Evolutionary conservation across 192 early-diverging fungal species (phyloP), one percentile per base, ranked within the genome.

Genomic region (Coemansia sp.): DNA sequence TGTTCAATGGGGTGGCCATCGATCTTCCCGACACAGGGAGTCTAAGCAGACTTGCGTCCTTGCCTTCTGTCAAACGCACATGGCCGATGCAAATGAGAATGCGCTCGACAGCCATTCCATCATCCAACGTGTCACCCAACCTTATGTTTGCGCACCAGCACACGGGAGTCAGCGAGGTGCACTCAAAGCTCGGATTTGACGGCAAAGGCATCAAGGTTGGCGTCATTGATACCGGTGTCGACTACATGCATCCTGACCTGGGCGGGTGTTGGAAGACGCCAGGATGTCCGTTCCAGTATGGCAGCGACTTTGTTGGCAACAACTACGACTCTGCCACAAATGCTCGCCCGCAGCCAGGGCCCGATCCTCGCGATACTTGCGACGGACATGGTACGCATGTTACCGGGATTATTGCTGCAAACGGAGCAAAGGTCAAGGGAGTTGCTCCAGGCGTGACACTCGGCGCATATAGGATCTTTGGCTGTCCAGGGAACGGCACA

Each of bases 391-490:
- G 89, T 16, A 89, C 88, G 16, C 87, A 90, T 44, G 82, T 89
- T 12, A 77, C 86, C 12, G 92, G 92, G 6, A 93, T 93, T 38
- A 86, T 92, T 65, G 91, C 86, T 13, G 92, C 89, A 13, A 79
- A 88, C n/a, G 88, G 90, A 9, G 72, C 64, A 40, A 67, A 73
- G n/a, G 85, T 93, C 63, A 75, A 68, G 32, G 95, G 95, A 49
- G 91, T 95, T 19, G 94, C 93, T 15, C 95, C 95, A 0, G 86
- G 86, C 54, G 94, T 88, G 37, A 92, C 84, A 4, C 73, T 96
- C 38, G 91, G 91, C 9, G 86, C 85, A 7, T 98, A 92, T 85
- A 84, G 94, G 63, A 85, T 95, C 18, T 92, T 93, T 74, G 91
- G 92, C 8, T 96, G 94, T 74, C 77, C 83, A 26, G 85, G 87